Conservation (phyloP, 129 eudicot genomes). For the Tagetes patula region DNA sequence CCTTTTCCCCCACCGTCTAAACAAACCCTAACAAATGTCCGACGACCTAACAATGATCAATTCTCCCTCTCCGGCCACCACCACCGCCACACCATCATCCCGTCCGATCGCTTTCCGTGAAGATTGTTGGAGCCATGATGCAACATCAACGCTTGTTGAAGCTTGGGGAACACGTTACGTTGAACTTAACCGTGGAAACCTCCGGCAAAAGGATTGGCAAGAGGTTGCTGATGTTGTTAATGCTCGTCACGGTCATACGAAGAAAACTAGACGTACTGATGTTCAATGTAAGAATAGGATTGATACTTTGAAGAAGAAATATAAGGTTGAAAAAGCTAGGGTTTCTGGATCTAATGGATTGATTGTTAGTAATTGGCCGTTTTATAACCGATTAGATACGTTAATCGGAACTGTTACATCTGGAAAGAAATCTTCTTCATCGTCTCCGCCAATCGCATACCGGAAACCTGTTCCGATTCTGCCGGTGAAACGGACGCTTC, state of each 20-base stretch:
- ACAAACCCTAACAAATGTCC: slow-evolving; percentile 40
- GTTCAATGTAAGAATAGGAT: slow-evolving; percentile 97
- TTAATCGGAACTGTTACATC: slow-evolving; percentile 57
- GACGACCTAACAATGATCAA: slow-evolving; percentile 41
- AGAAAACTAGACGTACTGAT: slow-evolving; percentile 83
- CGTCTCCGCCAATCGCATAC: slow-evolving; percentile 44
- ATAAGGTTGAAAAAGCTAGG: slow-evolving; percentile 81
- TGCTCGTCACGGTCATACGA: slow-evolving; percentile 69
- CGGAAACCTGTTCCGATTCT: slow-evolving; percentile 42
- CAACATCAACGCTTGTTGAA: slow-evolving; percentile 78
- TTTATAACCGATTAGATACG: slow-evolving; percentile 51
- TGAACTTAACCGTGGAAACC: slow-evolving; percentile 90
- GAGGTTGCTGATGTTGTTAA: slow-evolving; percentile 90
- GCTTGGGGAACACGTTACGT: slow-evolving; percentile 92
- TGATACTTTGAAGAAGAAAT: slow-evolving; percentile 94
- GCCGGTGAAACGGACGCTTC: slow-evolving; percentile 45
- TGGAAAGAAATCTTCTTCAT: slow-evolving; percentile 31
- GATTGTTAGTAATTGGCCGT: slow-evolving; percentile 58
- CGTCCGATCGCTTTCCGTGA: slow-evolving; percentile 72
- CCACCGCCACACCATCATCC: slow-evolving; percentile 34
- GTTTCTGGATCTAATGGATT: slow-evolving; percentile 55
- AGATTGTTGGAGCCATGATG: slow-evolving; percentile 96
- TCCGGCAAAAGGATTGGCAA: slow-evolving; percentile 98
- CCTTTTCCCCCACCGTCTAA: slow-evolving; percentile 25
- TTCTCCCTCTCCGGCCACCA: slow-evolving; percentile 33